phyloP scores from a whole-genome alignment of 2,329 filamentous ascomycete species.

The Mollisia scopiformis region DNA sequence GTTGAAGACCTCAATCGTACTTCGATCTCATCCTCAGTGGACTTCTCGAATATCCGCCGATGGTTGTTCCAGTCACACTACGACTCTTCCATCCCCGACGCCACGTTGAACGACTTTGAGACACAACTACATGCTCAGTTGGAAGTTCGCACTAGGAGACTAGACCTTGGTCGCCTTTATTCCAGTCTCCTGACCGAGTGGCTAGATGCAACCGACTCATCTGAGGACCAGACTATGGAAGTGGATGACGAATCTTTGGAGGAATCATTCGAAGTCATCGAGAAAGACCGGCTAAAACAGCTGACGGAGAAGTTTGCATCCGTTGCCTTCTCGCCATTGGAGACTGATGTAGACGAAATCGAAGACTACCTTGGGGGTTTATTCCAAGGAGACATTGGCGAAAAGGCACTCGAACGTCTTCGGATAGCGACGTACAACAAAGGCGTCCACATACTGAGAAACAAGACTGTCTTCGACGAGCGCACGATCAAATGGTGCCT shows the following conservation, averaged over 20 bases:
- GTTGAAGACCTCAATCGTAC: constrained; percentile 7
- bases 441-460: neutral
- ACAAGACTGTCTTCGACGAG: constrained; percentile 38
- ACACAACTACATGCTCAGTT: constrained; percentile 48
- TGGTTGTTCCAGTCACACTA: constrained; percentile 21
- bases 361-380: constrained; percentile 51
- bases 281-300: constrained; percentile 44
- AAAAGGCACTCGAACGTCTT: constrained; percentile 45
- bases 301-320: constrained; percentile 59
- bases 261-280: constrained; percentile 47
- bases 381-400: constrained; percentile 44
- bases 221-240: constrained; percentile 20
- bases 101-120: constrained; percentile 35
- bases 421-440: constrained; percentile 26
- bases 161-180: constrained; percentile 57
- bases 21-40: neutral
- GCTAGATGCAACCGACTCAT: constrained; percentile 34
- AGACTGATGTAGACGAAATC: constrained; percentile 48
- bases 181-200: constrained; percentile 55
- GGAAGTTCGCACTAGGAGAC: constrained; percentile 49
- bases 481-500: constrained; percentile 47
- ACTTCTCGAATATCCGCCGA: constrained; percentile 14
- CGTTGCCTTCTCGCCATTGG: constrained; percentile 50
- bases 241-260: constrained; percentile 16
- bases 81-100: constrained; percentile 15